phyloP scores from a whole-genome alignment of 2,329 filamentous ascomycete species.

The Lizonia empirigonia region DNA sequence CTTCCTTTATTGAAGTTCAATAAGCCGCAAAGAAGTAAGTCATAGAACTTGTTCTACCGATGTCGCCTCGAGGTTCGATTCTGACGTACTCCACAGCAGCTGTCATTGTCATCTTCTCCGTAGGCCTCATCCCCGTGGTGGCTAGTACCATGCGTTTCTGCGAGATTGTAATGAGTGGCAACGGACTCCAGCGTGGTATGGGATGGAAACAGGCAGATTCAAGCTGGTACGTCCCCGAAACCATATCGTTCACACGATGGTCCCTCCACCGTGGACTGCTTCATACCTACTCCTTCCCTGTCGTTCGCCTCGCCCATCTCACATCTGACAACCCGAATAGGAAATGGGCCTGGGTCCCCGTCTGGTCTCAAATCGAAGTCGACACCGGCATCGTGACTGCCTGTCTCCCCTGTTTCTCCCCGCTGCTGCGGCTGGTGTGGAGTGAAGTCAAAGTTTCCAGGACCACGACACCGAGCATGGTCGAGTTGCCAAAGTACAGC shows the following conservation, averaged over 20 bases:
- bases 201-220: constrained; percentile 29
- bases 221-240: constrained; percentile 25
- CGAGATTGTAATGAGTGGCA: constrained; percentile 30
- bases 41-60: background rate
- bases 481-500: constrained; percentile 23
- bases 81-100: constrained; percentile 21
- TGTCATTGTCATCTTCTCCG: constrained; percentile 33
- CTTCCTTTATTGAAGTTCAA: constrained; percentile 33
- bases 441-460: constrained; percentile 18
- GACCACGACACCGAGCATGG: constrained; percentile 15
- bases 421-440: constrained; percentile 32
- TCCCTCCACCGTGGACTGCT: too few relatives aligned
- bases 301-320: background rate
- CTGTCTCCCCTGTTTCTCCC: constrained; percentile 34
- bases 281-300: background rate
- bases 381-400: constrained; percentile 37
- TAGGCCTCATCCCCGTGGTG: constrained; percentile 35
- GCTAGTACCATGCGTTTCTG: constrained; percentile 36
- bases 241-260: background rate
- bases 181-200: constrained; percentile 12
- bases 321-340: constrained; percentile 9
- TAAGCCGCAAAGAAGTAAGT: constrained; percentile 33
- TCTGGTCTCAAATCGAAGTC: constrained; percentile 43
- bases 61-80: background rate
- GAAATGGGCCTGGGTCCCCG: constrained; percentile 35